Conservation (phyloP, 2,329 filamentous ascomycete genomes). For the Neofusicoccum laricinum region DNA sequence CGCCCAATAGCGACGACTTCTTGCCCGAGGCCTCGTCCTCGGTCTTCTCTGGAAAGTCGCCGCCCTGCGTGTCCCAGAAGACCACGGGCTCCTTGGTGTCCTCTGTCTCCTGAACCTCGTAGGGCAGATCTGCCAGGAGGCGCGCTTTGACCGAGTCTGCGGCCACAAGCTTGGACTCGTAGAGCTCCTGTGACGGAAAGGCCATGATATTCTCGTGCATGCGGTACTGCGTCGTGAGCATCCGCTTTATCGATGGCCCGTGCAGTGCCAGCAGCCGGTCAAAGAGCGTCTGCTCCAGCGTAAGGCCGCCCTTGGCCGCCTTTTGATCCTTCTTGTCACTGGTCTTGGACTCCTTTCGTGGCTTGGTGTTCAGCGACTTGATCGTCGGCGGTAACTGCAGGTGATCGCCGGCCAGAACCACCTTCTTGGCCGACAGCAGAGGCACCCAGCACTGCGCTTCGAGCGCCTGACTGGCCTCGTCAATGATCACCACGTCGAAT, state of each 20-base stretch:
- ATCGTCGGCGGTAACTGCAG: constrained; percentile 92
- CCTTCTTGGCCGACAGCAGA: constrained; percentile 72
- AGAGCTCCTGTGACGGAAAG: constrained; percentile 86
- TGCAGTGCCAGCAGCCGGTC: constrained; percentile 81
- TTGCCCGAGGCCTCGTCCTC: constrained; percentile 66
- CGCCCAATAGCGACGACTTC: constrained; percentile 52
- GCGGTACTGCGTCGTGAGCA: constrained; percentile 95
- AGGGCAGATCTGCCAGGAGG: constrained; percentile 73
- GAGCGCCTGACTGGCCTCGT: constrained; percentile 92
- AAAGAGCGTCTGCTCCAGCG: constrained; percentile 87
- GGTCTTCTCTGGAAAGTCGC: constrained; percentile 79
- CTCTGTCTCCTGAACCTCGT: constrained; percentile 74
- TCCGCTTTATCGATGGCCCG: constrained; percentile 79
- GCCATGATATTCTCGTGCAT: constrained; percentile 97
- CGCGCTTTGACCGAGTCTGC: constrained; percentile 74
- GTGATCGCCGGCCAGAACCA: constrained; percentile 90
- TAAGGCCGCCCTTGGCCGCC: constrained; percentile 51
- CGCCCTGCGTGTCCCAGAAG: constrained; percentile 95
- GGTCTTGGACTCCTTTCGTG: constrained; percentile 19
- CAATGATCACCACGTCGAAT: constrained; percentile 93
- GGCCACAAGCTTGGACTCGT: constrained; percentile 76
- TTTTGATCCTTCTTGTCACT: constrained; percentile 42
- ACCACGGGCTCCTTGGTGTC: constrained; percentile 85
- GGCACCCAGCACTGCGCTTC: constrained; percentile 98
- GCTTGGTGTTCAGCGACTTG: constrained; percentile 63